Evolutionary conservation across 495 filamentous ascomycete genomes (phyloP).

Genomic region (Aspergillus heteromorphus): DNA sequence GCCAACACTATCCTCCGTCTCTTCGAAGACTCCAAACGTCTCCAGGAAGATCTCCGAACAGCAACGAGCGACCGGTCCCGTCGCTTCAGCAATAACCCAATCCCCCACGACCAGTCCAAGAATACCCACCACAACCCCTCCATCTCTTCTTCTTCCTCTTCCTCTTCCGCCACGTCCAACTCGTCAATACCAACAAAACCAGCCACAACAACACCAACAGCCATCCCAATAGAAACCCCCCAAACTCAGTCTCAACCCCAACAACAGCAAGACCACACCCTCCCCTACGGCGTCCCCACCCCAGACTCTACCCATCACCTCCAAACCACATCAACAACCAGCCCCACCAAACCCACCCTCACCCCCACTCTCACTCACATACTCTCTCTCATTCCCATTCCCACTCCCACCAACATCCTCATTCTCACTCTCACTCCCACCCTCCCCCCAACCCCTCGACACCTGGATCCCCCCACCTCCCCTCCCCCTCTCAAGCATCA

Average conservation of each 20-base stretch:
- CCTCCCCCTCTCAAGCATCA: background rate
- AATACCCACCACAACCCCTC: background rate
- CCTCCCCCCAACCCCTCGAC: slow-evolving; percentile 33
- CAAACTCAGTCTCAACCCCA: too few species aligned
- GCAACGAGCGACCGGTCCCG: slow-evolving; percentile 36
- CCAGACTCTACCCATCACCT: slow-evolving; percentile 26
- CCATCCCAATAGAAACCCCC: slow-evolving; percentile 9
- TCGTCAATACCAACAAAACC: too few species aligned
- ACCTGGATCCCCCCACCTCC: slow-evolving; percentile 29
- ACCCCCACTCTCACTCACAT: too few species aligned
- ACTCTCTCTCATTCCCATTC: too few species aligned
- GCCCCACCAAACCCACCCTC: slow-evolving; percentile 20
- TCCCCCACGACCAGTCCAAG: slow-evolving; percentile 7
- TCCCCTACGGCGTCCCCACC: slow-evolving; percentile 35
- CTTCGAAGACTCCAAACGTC: slow-evolving; percentile 43
- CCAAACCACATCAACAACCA: slow-evolving; percentile 18
- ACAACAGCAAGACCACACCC: too few species aligned
- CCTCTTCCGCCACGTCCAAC: background rate
- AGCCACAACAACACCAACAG: background rate
- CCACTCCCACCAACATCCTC: too few species aligned
- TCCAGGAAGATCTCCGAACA: slow-evolving; percentile 39
- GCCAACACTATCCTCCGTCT: slow-evolving; percentile 42
- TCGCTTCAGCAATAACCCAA: slow-evolving; percentile 27
- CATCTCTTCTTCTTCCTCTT: background rate
- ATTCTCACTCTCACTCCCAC: too few species aligned